phyloP scores from a whole-genome alignment of 2,329 filamentous ascomycete species.

The Ascochyta lentis region DNA sequence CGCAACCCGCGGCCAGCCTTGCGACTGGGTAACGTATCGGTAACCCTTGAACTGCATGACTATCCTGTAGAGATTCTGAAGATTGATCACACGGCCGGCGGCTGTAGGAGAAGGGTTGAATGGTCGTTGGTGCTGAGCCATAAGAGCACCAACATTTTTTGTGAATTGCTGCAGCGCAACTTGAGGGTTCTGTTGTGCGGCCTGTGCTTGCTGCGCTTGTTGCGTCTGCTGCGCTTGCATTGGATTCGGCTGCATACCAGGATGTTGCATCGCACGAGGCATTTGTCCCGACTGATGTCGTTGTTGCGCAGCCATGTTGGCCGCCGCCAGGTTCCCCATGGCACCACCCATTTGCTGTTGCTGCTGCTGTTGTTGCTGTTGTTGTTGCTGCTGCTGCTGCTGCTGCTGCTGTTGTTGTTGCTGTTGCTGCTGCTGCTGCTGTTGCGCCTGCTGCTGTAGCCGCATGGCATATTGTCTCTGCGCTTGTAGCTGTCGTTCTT shows the following conservation, averaged over 20 bases:
- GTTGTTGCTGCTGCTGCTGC: slow-evolving; percentile 33
- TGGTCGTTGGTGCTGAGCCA: slow-evolving; percentile 73
- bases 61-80: slow-evolving; percentile 78
- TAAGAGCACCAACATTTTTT: slow-evolving; percentile 78
- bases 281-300: slow-evolving; percentile 50
- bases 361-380: slow-evolving; percentile 63
- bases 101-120: slow-evolving; percentile 78
- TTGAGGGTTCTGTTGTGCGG: slow-evolving; percentile 28
- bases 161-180: slow-evolving; percentile 55
- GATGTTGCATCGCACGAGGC: slow-evolving; percentile 42
- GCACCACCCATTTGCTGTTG: slow-evolving; percentile 55
- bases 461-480: slow-evolving; percentile 87
- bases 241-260: slow-evolving; percentile 42
- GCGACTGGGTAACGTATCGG: slow-evolving; percentile 71
- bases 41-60: slow-evolving; percentile 81
- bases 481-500: slow-evolving; percentile 63
- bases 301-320: slow-evolving; percentile 49
- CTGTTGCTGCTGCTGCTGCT: slow-evolving; percentile 62
- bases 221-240: slow-evolving; percentile 36
- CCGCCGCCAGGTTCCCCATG: slow-evolving; percentile 50
- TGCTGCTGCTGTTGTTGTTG: not conserved
- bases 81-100: slow-evolving; percentile 73
- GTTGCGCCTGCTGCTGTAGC: slow-evolving; percentile 66
- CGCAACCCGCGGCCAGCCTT: slow-evolving; percentile 77
- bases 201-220: slow-evolving; percentile 12